phyloP scores from a whole-genome alignment of 2,329 filamentous ascomycete genomes.

The Colletotrichum cereale region DNA sequence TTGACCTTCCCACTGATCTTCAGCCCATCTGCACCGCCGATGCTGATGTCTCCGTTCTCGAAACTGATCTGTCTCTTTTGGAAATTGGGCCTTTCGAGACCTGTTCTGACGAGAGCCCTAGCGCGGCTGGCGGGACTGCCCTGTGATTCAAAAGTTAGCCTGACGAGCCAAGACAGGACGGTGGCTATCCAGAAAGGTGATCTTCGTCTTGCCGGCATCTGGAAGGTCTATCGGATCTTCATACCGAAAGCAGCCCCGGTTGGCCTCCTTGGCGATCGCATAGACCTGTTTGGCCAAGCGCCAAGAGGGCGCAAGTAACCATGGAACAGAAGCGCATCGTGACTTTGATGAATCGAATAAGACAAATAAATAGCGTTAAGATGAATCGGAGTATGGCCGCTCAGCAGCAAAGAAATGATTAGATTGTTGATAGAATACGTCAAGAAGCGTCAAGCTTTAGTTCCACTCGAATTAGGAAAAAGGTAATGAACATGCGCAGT shows the following conservation, averaged over 20 bases:
- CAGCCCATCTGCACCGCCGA: constrained; percentile 19
- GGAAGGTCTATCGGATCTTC: neutral
- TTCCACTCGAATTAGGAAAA: neutral
- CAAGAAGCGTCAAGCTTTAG: constrained; percentile 31
- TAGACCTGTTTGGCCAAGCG: constrained; percentile 26
- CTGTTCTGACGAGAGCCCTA: constrained; percentile 21
- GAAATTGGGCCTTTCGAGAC: constrained; percentile 1
- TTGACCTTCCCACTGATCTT: constrained; percentile 22
- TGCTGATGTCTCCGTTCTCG: constrained; percentile 19
- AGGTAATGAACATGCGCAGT: neutral
- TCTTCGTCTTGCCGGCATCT: neutral
- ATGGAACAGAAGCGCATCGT: constrained; percentile 21
- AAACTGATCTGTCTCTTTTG: constrained; percentile 32
- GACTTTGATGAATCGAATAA: neutral
- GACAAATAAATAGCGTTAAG: neutral
- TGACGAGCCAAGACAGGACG: too few species aligned
- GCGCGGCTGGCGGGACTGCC: constrained; percentile 31
- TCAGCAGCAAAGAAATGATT: constrained; percentile 25
- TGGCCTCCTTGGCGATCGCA: constrained; percentile 38
- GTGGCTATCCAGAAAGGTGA: too few species aligned
- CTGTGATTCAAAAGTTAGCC: neutral
- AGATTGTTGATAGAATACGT: neutral
- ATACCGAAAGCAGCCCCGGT: constrained; percentile 13
- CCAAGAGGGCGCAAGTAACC: constrained; percentile 22
- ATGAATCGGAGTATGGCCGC: neutral